phyloP scores from a whole-genome alignment of 2,329 filamentous ascomycete species.

The Colletotrichum australisinense region DNA sequence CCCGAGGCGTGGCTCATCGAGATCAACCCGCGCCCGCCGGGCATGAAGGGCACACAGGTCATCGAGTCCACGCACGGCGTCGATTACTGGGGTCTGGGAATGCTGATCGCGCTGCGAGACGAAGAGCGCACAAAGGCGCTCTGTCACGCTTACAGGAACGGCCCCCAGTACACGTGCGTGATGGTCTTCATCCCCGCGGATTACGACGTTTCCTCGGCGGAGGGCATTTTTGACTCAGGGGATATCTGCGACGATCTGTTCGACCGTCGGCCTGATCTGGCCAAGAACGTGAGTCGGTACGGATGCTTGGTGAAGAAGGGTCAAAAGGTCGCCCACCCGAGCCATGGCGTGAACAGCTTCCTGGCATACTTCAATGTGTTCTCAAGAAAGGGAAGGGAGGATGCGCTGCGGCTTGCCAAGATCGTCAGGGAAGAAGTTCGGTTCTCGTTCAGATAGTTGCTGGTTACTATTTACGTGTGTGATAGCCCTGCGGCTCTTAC shows the following conservation, averaged over 20 bases:
- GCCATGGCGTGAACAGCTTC: not conserved
- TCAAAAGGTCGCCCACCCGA: not conserved
- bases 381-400: not conserved
- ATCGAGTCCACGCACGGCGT: slow-evolving; percentile 42
- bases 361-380: not conserved
- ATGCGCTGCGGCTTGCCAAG: not conserved
- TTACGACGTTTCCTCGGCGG: not conserved
- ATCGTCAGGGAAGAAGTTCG: not conserved
- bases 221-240: not conserved
- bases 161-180: not conserved
- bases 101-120: slow-evolving; percentile 37
- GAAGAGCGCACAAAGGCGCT: not conserved
- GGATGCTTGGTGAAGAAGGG: not conserved
- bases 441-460: not conserved
- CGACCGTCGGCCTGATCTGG: not conserved
- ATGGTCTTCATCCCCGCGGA: not conserved
- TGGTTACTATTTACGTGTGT: too few relatives aligned
- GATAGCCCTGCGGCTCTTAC: too few relatives aligned
- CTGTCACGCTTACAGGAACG: not conserved
- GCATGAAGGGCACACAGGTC: slow-evolving; percentile 38
- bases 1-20: slow-evolving; percentile 41
- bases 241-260: not conserved
- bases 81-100: slow-evolving; percentile 42
- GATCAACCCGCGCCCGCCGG: slow-evolving; percentile 44
- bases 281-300: not conserved